Conservation (phyloP, 805 yeast genomes). For the Metschnikowia corniflorae region DNA sequence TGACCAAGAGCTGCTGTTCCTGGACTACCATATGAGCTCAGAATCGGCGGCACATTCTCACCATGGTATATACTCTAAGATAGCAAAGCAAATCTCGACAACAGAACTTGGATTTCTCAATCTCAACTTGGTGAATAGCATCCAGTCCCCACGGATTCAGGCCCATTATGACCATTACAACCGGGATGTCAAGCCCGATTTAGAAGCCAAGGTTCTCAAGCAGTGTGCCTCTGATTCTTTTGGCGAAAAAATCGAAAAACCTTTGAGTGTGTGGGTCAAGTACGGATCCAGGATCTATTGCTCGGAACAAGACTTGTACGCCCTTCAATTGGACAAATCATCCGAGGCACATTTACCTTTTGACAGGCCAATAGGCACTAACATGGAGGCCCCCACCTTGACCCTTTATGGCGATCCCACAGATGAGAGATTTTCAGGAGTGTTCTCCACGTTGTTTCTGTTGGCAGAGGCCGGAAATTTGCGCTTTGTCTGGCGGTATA, state of each 20-base stretch:
- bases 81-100: background rate
- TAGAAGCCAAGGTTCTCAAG: conserved; percentile 16
- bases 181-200: conserved; percentile 27
- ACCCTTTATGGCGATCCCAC: conserved; percentile 64
- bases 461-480: conserved; percentile 64
- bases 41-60: background rate
- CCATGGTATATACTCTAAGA: background rate
- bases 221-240: conserved; percentile 30
- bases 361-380: conserved; percentile 65
- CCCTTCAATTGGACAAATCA: conserved; percentile 52
- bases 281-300: conserved; percentile 57
- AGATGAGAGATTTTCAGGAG: conserved; percentile 47
- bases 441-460: conserved; percentile 56
- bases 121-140: conserved; percentile 44
- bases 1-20: background rate
- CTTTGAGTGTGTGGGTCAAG: conserved; percentile 44
- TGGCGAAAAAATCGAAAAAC: conserved; percentile 25
- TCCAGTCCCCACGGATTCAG: conserved; percentile 58
- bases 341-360: conserved; percentile 32
- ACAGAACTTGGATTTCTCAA: conserved; percentile 29
- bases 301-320: conserved; percentile 70
- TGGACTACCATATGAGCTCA: background rate
- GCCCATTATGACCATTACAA: conserved; percentile 57
- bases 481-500: conserved; percentile 72
- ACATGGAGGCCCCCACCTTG: conserved; percentile 47